Evolutionary conservation across 495 filamentous ascomycete genomes (phyloP), one percentile per base, ranked within the genome.

Genomic region (Polyplosphaeria fusca): DNA sequence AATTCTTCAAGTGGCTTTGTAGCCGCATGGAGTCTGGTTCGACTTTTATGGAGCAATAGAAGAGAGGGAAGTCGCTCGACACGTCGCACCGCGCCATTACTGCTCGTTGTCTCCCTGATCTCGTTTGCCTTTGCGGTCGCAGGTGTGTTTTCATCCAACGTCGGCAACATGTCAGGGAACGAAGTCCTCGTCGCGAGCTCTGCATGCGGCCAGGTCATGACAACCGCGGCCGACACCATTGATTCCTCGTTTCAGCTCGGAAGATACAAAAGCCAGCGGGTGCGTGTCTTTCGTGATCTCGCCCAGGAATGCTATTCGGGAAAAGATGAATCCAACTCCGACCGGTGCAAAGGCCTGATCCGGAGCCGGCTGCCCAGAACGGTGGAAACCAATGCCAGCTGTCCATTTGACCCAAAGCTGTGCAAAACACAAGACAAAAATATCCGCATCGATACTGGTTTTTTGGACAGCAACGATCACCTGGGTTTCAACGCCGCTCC

Each of bases 401-500:
- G 55, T 53, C 55, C 55, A 18, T 59, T 60, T 28, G 11, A 4
- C n/a, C 14, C 5, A 2, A 26, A 40, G 7, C 28, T 60, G 2
- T 60, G 50, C 42, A 28, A 28, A 19, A 7, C 26, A 9, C 9
- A 11, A 3, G 16, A 58, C 51, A 7, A 12, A 20, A 50, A 30
- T 25, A 27, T 55, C 16, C 23, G 9, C 2, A 5, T 64, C 9
- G 56, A 61, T 23, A 47, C 61, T 3, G 61, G 49, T 5, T 46
- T 13, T 11, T 7, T 64, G 5, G 35, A 61, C 24, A 56, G 19
- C 14, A 22, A 64, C 27, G 9, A 16, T 18, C 24, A 61, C 35
- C 24, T 64, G 11, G 61, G 61, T 26, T 27, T 64, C 16, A 64
- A 64, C 24, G 41, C 49, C 13, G 58, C 41, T 3, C 1, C 43